These are phyloP conservation scores for Aspergillus ochraceoroseus DNA, from an alignment of 2,329 filamentous ascomycete genomes.

Conservation along the genomic window DNA sequence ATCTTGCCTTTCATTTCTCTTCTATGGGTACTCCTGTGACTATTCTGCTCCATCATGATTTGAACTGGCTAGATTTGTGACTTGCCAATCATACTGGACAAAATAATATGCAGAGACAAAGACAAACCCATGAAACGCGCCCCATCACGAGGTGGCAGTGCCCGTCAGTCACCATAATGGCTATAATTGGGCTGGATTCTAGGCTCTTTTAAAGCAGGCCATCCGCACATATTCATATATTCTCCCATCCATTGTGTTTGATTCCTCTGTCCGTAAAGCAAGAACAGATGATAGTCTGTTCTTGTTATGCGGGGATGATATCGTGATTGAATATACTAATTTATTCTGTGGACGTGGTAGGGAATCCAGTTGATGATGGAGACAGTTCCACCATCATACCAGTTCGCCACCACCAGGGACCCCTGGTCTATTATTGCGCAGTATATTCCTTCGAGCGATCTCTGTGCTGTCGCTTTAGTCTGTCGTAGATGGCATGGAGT, in stretches of 20 bases:
- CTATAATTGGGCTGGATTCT: slow-evolving; percentile 5
- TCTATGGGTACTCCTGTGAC: no score
- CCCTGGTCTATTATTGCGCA: slow-evolving; percentile 53
- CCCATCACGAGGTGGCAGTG: slow-evolving; percentile 17
- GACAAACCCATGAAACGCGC: slow-evolving; percentile 7
- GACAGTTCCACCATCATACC: slow-evolving; percentile 56
- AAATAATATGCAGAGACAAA: slow-evolving; percentile 1
- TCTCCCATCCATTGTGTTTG: background rate
- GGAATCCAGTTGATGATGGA: slow-evolving; percentile 46
- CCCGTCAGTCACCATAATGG: slow-evolving; percentile 2
- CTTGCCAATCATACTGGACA: background rate
- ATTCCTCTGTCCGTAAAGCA: background rate
- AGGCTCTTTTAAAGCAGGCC: background rate
- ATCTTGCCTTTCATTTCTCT: no score
- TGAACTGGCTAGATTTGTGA: background rate
- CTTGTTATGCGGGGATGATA: background rate
- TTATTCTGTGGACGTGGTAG: background rate
- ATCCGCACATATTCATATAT: background rate
- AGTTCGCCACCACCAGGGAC: slow-evolving; percentile 52
- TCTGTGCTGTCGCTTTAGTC: slow-evolving; percentile 54
- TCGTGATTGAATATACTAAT: background rate
- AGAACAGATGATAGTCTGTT: background rate
- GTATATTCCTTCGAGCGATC: slow-evolving; percentile 53
- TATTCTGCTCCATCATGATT: no score
- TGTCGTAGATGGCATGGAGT: slow-evolving; percentile 54